Percentiles rank a stretch among this genome's conserved stretches.
Conservation (phyloP, 2,329 filamentous ascomycete species). For the Fusarium sulawesiense region DNA sequence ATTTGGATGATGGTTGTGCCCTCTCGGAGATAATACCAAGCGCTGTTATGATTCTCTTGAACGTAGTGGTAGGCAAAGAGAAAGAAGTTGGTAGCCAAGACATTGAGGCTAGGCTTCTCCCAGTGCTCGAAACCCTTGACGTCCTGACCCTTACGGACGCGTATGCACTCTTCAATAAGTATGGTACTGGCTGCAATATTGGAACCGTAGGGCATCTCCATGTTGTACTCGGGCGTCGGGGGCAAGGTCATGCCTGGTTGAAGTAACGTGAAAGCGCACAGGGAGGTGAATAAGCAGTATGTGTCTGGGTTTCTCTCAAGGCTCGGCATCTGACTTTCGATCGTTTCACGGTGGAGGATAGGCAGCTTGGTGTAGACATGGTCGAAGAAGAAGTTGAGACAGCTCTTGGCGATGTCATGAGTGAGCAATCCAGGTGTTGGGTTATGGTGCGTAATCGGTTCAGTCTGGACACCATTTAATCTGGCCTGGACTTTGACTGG, state of each 20-base stretch:
- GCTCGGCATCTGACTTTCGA: conserved; percentile 69
- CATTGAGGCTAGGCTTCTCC: conserved; percentile 66
- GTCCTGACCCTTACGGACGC: conserved; percentile 63
- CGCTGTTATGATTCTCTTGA: conserved; percentile 77
- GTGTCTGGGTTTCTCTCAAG: conserved; percentile 72
- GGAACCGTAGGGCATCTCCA: conserved; percentile 65
- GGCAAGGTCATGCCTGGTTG: conserved; percentile 75
- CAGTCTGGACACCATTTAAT: conserved; percentile 65
- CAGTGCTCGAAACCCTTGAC: conserved; percentile 66
- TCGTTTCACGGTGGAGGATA: conserved; percentile 67
- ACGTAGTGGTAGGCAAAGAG: conserved; percentile 79
- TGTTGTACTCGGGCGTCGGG: conserved; percentile 64
- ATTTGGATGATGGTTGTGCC: conserved; percentile 76
- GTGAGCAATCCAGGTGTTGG: conserved; percentile 72
- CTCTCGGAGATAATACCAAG: conserved; percentile 84
- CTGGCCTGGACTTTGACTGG: conserved; percentile 71
- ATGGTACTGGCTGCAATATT: conserved; percentile 73
- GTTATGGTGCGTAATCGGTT: conserved; percentile 50
- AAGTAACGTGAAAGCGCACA: conserved; percentile 75
- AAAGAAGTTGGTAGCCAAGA: conserved; percentile 80
- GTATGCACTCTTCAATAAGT: conserved; percentile 73
- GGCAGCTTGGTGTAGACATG: conserved; percentile 74
- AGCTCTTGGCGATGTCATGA: conserved; percentile 72
- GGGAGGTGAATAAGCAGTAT: conserved; percentile 72
- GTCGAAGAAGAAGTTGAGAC: conserved; percentile 75